Evolutionary conservation across 2,329 filamentous ascomycete species (phyloP).

Genomic region (Aureobasidium sp.): DNA sequence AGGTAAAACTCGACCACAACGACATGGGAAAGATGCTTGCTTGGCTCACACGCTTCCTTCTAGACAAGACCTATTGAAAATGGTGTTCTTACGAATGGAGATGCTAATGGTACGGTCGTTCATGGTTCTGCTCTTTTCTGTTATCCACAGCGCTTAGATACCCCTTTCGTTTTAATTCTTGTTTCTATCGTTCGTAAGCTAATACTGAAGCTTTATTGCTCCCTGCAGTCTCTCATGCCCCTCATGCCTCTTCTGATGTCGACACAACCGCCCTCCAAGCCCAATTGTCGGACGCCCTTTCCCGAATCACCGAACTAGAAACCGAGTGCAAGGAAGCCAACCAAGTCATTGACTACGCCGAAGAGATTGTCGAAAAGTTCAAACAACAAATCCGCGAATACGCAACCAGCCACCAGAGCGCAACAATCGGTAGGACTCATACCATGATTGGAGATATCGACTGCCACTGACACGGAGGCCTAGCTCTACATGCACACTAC

Average conservation of each 20-base stretch:
- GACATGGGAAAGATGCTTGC: not conserved
- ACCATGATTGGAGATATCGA: not conserved
- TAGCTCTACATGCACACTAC: constrained; percentile 40
- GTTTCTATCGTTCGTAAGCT: not conserved
- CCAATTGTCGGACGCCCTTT: not conserved
- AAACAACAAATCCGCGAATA: constrained; percentile 20
- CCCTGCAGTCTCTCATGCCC: not conserved
- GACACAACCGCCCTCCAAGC: not conserved
- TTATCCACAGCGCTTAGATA: not conserved
- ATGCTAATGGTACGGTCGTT: constrained; percentile 5
- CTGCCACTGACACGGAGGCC: not conserved
- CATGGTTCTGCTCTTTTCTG: not conserved
- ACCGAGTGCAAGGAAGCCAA: constrained; percentile 15
- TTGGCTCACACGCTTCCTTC: not conserved
- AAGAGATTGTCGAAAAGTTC: constrained; percentile 23
- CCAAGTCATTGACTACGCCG: constrained; percentile 19
- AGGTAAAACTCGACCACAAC: constrained; percentile 1
- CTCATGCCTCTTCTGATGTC: constrained; percentile 1
- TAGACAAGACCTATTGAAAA: not conserved
- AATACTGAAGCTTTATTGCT: constrained; percentile 1
- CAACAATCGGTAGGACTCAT: not conserved
- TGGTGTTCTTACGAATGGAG: constrained; percentile 1
- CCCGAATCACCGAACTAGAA: constrained; percentile 21
- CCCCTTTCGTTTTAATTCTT: not conserved
- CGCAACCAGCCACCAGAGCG: not conserved